Base-by-base conservation (phyloP, 1,139 yeast genomes). In the Pneumocystis sp. region DNA sequence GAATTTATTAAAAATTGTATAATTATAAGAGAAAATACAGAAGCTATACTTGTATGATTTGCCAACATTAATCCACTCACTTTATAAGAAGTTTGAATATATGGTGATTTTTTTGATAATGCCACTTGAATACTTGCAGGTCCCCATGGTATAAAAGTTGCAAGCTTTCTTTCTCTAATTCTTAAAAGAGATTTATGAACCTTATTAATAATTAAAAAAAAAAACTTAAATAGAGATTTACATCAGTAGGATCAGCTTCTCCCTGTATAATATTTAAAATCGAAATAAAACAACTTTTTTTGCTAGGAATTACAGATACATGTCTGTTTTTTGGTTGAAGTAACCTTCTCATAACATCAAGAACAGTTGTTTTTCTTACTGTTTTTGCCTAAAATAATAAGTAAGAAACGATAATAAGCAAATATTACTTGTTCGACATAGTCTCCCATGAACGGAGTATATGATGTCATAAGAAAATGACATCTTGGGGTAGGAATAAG, bases 401-500 rank as follows among this genome's bases (percentile, higher is more conserved):
- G 31, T 12, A 12, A 31, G 12, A 40, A 42, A 31, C n/a, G 21
- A 59, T 12, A 59, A 31, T 21, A 10, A 42, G 5, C 5, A 35
- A 50, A 25, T 59, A 29, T 21, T 59, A 59, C 61, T 31, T 42
- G 44, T 25, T 80, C 79, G n/a, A 83, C 82, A 65, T 80, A 81
- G 69, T 84, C 87, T n/a, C 69, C 69, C 0, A 89, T 84, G 74
- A 87, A 89, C 1, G 98, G 97, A 0, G 97, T 89, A 71, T 88
- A 87, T 65, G 96, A 84, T 3, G 97, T 87, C 59, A 87, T 83
- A 37, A 93, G 77, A 72, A 93, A 95, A 75, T 93, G 96, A 70
- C 91, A 79, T 65, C 89, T 89, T 0, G 97, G 96, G 0, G 91
- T 85, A 0, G 97, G 97, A 2, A 93, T 83, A 69, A 95, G 76